phyloP scores from a whole-genome alignment of 108 stramenopile species.

The Cylindrotheca fusiformis region DNA sequence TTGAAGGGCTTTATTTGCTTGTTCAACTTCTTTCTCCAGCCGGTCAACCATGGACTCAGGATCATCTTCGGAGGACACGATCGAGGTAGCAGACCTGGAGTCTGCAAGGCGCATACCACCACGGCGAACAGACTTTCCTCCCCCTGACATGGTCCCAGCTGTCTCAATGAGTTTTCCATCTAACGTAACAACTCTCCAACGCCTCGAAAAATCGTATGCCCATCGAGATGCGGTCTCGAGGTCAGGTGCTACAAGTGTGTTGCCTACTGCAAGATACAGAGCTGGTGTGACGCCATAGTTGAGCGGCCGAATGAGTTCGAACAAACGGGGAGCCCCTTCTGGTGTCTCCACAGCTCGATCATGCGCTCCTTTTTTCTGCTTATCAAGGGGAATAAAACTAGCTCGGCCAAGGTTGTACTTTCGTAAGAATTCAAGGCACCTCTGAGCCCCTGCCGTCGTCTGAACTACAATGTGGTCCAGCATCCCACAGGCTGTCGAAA shows the following conservation, averaged over 20 bases:
- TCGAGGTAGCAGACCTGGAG: constrained; percentile 32
- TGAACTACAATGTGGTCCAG: constrained; percentile 97
- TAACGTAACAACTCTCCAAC: constrained; percentile 93
- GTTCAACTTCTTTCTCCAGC: constrained; percentile 55
- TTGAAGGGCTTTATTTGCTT: constrained; percentile 46
- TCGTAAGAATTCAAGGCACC: constrained; percentile 89
- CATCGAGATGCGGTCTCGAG: constrained; percentile 89
- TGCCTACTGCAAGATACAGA: constrained; percentile 90
- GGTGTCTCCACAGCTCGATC: constrained; percentile 84
- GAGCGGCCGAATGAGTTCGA: constrained; percentile 81
- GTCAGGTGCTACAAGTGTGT: constrained; percentile 96
- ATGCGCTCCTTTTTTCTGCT: constrained; percentile 89
- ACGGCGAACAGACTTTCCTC: constrained; percentile 80
- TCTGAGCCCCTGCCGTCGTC: constrained; percentile 91
- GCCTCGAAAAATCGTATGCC: constrained; percentile 90
- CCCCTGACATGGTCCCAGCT: constrained; percentile 98
- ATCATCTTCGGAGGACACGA: constrained; percentile 35
- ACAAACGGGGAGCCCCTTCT: constrained; percentile 86
- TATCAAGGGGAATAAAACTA: constrained; percentile 94
- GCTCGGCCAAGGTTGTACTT: constrained; percentile 91
- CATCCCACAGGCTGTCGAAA: constrained; percentile 93
- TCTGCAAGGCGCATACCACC: constrained; percentile 86
- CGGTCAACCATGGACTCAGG: constrained; percentile 39
- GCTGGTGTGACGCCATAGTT: constrained; percentile 82
- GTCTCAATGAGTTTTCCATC: constrained; percentile 96